phyloP scores from a whole-genome alignment of 208 protist species.

The Acanthamoeba lenticulata region DNA sequence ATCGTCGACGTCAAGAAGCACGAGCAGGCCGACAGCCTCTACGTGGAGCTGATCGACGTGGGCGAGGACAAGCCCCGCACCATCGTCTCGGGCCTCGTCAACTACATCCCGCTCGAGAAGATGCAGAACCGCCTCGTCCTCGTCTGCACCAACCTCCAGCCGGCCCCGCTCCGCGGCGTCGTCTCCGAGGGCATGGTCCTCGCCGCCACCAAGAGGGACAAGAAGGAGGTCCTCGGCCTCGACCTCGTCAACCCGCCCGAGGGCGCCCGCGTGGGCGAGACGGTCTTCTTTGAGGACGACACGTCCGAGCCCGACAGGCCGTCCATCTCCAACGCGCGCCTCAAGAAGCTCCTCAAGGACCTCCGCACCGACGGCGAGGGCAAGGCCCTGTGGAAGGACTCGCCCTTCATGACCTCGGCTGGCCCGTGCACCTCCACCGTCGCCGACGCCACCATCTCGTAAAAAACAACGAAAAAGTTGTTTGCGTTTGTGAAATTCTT shows the following conservation, averaged over 20 bases:
- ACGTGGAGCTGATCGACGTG: slow-evolving; percentile 73
- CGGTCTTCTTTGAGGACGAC: slow-evolving; percentile 62
- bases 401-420: slow-evolving; percentile 48
- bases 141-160: slow-evolving; percentile 70
- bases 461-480: background rate
- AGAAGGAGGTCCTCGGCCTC: slow-evolving; percentile 45
- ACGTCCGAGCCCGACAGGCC: slow-evolving; percentile 37
- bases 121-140: slow-evolving; percentile 62
- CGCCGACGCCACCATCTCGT: slow-evolving; percentile 4
- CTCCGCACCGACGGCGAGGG: slow-evolving; percentile 50
- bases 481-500: background rate
- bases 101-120: slow-evolving; percentile 67
- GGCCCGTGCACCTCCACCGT: slow-evolving; percentile 55
- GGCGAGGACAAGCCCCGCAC: slow-evolving; percentile 73
- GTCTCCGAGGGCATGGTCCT: slow-evolving; percentile 70
- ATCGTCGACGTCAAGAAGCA: slow-evolving; percentile 70
- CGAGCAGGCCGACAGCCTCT: slow-evolving; percentile 71
- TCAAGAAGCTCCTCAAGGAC: slow-evolving; percentile 62
- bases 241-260: slow-evolving; percentile 71
- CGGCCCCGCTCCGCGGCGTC: slow-evolving; percentile 22
- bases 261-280: slow-evolving; percentile 52
- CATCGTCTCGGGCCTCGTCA: slow-evolving; percentile 75
- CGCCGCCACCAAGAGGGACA: slow-evolving; percentile 42
- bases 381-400: slow-evolving; percentile 8
- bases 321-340: background rate